Evolutionary conservation across 495 filamentous ascomycete genomes (phyloP), one percentile per base, ranked within the genome.

Genomic region (Tuber umbilicatum): DNA sequence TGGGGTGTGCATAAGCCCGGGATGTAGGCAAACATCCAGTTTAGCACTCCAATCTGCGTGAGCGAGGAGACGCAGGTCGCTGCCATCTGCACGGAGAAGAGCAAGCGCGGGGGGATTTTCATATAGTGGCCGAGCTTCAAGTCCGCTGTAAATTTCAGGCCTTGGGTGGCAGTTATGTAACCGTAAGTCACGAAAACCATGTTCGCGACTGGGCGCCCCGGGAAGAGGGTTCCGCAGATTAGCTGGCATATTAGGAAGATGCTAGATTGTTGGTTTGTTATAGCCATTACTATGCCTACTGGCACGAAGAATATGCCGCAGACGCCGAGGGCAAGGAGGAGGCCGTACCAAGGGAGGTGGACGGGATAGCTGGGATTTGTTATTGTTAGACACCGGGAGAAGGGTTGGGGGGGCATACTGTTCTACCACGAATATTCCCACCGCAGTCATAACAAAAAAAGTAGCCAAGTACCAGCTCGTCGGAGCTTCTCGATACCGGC

Each of bases 51-150:
- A 80, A 94, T 93, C 78, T 97, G 93, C 1, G 91, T 94, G 70
- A 95, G 70, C 31, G 90, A 91, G 2, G 91, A 92, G 27, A 96
- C 85, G 73, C 93, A 84, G 1, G 92, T 94, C 39, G 93, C 92
- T 45, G 90, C 86, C 86, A 95, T 90, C 78, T 97, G 93, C 5
- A 94, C 91, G 9, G 85, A 84, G 84, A 96, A 97, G 14, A 97
- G 85, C 72, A 91, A 87, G 19, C 91, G 89, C 0, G 93, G 92
- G 27, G 93, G 93, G 71, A 97, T 93, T 83, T 97, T 96, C 92
- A 96, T 94, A 82, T 97, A 96, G 81, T 94, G 91, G 41, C 93
- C 93, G 0, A 96, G 88, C 82, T 97, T 97, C 73, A 95, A 86
- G 81, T 97, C 93, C 31, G 92, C 88, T 5, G 92, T 89, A 83